Conservation (phyloP, 2,329 filamentous ascomycete genomes). For the Pseudogymnoascus destructans region DNA sequence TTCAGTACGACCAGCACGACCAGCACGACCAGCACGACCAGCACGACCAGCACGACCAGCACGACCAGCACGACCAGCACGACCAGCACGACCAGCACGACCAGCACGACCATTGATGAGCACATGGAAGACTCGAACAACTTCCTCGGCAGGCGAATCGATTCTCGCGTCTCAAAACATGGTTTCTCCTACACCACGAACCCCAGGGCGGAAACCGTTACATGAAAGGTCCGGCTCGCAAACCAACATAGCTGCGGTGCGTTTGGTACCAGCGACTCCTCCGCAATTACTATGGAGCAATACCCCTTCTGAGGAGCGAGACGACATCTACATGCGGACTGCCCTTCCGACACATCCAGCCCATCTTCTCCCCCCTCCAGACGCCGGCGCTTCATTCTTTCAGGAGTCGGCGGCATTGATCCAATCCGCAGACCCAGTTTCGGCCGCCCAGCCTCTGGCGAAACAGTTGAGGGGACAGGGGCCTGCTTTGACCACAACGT, state of each 20-base stretch:
- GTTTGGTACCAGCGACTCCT: constrained; percentile 9
- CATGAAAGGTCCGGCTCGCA: constrained; percentile 12
- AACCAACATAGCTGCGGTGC: constrained; percentile 12
- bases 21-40: constrained; percentile 3
- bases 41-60: constrained; percentile 3
- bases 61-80: constrained; percentile 5
- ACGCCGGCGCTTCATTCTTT: constrained; percentile 20
- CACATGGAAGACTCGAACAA: constrained; percentile 1
- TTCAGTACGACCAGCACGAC: constrained; percentile 5
- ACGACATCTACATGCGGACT: constrained; percentile 24
- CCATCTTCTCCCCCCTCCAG: constrained; percentile 20
- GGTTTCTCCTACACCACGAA: constrained; percentile 9
- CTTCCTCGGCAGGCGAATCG: constrained; percentile 2
- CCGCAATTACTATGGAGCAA: constrained; percentile 10
- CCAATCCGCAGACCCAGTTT: constrained; percentile 10
- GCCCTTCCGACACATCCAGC: constrained; percentile 24
- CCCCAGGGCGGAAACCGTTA: constrained; percentile 9
- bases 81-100: constrained; percentile 7
- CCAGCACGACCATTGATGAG: constrained; percentile 4
- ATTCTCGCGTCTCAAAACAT: constrained; percentile 11
- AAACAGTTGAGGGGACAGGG: background rate
- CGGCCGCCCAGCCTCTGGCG: background rate
- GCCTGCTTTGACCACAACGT: background rate
- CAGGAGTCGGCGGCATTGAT: constrained; percentile 10
- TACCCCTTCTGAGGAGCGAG: constrained; percentile 12